Evolutionary conservation across 2,329 filamentous ascomycete genomes (phyloP).

Genomic region (Claviceps spartinae): DNA sequence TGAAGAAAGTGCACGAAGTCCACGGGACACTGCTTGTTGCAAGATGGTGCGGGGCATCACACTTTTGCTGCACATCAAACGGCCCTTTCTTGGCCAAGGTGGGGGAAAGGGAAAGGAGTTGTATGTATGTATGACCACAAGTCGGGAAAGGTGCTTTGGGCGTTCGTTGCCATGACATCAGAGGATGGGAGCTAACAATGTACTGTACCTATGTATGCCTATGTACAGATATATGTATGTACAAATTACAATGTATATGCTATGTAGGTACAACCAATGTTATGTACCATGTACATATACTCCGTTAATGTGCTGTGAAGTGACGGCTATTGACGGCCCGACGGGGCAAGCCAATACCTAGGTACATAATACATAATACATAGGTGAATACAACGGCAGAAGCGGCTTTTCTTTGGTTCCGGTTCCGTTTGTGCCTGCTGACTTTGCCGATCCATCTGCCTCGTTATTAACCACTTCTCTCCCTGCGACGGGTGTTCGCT

Average conservation of each 20-base stretch:
- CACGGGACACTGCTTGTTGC: slow-evolving; percentile 16
- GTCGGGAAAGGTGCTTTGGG: no score
- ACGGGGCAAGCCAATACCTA: not conserved
- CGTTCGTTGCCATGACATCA: no score
- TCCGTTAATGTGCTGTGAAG: not conserved
- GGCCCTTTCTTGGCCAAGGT: no score
- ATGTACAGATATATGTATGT: no score
- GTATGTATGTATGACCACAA: no score
- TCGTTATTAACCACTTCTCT: slow-evolving; percentile 3
- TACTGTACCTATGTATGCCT: no score
- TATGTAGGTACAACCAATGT: no score
- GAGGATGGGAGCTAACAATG: no score
- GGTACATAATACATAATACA: no score
- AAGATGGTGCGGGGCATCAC: slow-evolving; percentile 33
- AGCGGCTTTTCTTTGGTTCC: slow-evolving; percentile 2
- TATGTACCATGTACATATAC: no score
- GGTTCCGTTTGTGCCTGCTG: not conserved
- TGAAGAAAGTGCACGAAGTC: slow-evolving; percentile 1
- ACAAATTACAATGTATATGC: no score
- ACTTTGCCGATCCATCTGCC: not conserved
- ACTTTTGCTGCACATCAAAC: not conserved
- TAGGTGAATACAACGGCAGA: not conserved
- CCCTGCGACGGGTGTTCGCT: not conserved
- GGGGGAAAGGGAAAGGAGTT: no score
- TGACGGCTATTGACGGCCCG: slow-evolving; percentile 9